phyloP scores from a whole-genome alignment of 2,329 filamentous ascomycete species.

The Diaporthe citri region DNA sequence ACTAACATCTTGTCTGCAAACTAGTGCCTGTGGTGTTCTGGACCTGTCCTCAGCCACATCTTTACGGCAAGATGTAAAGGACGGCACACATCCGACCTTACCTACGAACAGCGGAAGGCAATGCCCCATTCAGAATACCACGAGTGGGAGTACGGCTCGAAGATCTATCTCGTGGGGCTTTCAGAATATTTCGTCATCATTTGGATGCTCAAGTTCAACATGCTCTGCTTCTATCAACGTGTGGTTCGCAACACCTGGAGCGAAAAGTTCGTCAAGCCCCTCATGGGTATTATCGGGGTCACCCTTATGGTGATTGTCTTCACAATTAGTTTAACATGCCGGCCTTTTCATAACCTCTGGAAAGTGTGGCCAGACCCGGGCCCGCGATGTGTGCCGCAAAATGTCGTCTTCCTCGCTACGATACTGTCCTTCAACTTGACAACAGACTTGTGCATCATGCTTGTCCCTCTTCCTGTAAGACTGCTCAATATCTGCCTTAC shows the following conservation, averaged over 20 bases:
- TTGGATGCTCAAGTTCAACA: slow-evolving; percentile 19
- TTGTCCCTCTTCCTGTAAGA: slow-evolving; percentile 1
- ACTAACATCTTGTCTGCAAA: background rate
- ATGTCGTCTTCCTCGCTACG: background rate
- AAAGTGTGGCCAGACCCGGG: slow-evolving; percentile 6
- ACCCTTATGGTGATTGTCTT: background rate
- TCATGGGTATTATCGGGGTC: background rate
- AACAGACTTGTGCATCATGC: slow-evolving; percentile 1
- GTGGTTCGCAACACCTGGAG: background rate
- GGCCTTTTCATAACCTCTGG: slow-evolving; percentile 1
- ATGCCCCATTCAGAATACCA: slow-evolving; percentile 3
- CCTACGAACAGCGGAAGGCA: slow-evolving; percentile 2
- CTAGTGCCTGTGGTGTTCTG: background rate
- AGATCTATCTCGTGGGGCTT: background rate
- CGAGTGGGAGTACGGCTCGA: background rate
- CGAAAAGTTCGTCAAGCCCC: slow-evolving; percentile 8
- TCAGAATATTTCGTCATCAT: background rate
- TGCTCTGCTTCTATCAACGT: slow-evolving; percentile 6
- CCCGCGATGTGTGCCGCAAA: background rate
- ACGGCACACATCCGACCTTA: background rate
- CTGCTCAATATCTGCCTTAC: background rate
- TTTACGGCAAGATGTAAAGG: background rate
- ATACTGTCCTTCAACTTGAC: background rate
- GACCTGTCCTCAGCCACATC: background rate
- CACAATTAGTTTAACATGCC: background rate